Evolutionary conservation across 495 filamentous ascomycete species (phyloP).

Genomic region (Hyaloscypha finlandica): DNA sequence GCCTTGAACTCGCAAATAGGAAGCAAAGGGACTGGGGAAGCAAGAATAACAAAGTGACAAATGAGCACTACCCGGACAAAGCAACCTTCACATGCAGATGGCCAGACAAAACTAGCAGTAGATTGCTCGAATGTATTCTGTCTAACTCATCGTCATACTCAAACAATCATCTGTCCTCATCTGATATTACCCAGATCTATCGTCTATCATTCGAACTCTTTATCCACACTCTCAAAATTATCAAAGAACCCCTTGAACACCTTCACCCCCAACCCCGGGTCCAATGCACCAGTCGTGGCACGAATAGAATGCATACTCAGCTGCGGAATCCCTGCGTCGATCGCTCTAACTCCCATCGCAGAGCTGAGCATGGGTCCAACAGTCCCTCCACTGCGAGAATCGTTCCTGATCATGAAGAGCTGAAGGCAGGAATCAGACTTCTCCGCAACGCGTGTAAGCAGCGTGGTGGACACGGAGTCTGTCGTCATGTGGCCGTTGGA

Average conservation of each 20-base stretch:
- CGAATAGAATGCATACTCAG: conserved; percentile 94
- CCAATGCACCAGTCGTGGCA: conserved; percentile 82
- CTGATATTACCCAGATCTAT: neutral
- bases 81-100: too few relatives aligned
- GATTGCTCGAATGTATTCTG: too few relatives aligned
- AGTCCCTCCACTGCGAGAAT: conserved; percentile 83
- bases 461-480: conserved; percentile 75
- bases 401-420: conserved; percentile 94
- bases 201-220: conserved; percentile 61
- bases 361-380: conserved; percentile 90
- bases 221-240: conserved; percentile 83
- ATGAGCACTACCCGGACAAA: too few relatives aligned
- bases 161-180: too few relatives aligned
- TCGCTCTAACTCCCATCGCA: conserved; percentile 78
- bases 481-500: conserved; percentile 92
- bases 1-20: too few relatives aligned
- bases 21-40: too few relatives aligned
- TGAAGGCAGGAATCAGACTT: conserved; percentile 71
- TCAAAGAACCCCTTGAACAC: conserved; percentile 91
- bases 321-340: conserved; percentile 91
- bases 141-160: too few relatives aligned
- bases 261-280: conserved; percentile 87
- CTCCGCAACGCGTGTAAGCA: conserved; percentile 74
- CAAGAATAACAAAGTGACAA: too few relatives aligned
- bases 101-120: too few relatives aligned